phyloP scores from a whole-genome alignment of 1,284 basidiomycete species.

The Leucoagaricus sp. region DNA sequence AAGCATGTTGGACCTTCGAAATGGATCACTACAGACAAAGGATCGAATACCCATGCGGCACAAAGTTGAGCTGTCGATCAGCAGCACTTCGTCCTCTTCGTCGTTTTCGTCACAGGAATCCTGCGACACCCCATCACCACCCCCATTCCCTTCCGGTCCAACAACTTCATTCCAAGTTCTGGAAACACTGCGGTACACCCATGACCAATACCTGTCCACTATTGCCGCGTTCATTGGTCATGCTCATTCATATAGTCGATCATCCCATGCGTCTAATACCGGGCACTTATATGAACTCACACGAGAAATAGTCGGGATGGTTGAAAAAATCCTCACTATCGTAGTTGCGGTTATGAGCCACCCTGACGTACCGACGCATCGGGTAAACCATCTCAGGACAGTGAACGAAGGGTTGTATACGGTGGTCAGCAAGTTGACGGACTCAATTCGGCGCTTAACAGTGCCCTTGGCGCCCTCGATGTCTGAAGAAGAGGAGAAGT shows the following conservation, averaged over 20 bases:
- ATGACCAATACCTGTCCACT: constrained; percentile 89
- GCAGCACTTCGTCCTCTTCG: constrained; percentile 68
- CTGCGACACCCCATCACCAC: constrained; percentile 41
- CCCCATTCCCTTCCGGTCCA: constrained; percentile 69
- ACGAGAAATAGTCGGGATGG: constrained; percentile 90
- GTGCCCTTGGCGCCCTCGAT: constrained; percentile 49
- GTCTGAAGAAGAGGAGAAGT: constrained; percentile 83
- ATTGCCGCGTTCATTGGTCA: constrained; percentile 98
- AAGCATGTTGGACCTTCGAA: constrained; percentile 56
- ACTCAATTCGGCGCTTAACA: constrained; percentile 79
- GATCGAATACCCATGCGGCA: constrained; percentile 36
- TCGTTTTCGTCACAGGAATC: constrained; percentile 60
- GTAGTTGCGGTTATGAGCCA: constrained; percentile 86
- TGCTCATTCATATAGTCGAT: constrained; percentile 88
- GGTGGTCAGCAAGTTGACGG: constrained; percentile 85
- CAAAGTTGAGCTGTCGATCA: constrained; percentile 53
- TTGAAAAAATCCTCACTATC: constrained; percentile 88
- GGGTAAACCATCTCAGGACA: constrained; percentile 59
- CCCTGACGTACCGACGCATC: constrained; percentile 57
- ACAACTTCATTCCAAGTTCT: constrained; percentile 66
- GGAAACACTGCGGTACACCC: constrained; percentile 72
- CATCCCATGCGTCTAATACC: constrained; percentile 88
- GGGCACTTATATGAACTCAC: constrained; percentile 94
- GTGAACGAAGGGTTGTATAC: constrained; percentile 86
- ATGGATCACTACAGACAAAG: constrained; percentile 17